These are phyloP conservation scores for Urtica urens DNA, from an alignment of 306 rosid genomes.

Conservation along the genomic window DNA sequence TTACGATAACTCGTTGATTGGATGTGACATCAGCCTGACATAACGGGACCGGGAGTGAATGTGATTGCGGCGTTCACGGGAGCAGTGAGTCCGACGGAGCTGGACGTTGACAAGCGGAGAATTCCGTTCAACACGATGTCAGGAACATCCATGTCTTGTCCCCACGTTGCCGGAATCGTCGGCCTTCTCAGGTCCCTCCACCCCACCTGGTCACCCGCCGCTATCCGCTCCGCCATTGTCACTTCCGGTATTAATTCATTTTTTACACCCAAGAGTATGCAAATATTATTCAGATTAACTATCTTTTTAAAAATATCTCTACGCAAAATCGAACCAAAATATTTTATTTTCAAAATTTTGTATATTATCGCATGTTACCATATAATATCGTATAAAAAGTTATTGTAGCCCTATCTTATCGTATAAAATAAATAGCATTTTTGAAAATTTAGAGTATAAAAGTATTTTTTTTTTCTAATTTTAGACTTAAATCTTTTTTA, in stretches of 20 bases:
- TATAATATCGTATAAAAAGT: too few relatives aligned
- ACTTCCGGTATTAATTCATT: constrained; percentile 54
- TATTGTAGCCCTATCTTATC: too few relatives aligned
- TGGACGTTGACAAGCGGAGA: constrained; percentile 28
- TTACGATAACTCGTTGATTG: neutral
- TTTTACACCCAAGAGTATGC: too few relatives aligned
- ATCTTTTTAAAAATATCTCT: too few relatives aligned
- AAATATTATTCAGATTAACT: too few relatives aligned
- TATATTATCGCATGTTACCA: too few relatives aligned
- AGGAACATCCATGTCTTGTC: constrained; percentile 83
- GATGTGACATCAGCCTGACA: constrained; percentile 44
- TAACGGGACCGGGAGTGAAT: constrained; percentile 67
- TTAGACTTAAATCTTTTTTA: neutral
- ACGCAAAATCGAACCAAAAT: too few relatives aligned
- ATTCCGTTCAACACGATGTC: constrained; percentile 39
- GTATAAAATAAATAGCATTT: too few relatives aligned
- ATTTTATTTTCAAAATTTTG: too few relatives aligned
- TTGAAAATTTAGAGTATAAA: too few relatives aligned
- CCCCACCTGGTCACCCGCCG: constrained; percentile 57
- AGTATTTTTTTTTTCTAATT: neutral
- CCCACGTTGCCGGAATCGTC: constrained; percentile 59
- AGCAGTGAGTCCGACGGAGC: constrained; percentile 32
- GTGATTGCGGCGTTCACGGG: constrained; percentile 47
- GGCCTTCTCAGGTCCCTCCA: constrained; percentile 57
- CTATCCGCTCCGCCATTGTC: constrained; percentile 57